These are phyloP conservation scores for Calonectria ilicicola DNA, from an alignment of 2,329 filamentous ascomycete genomes.

Conservation along the genomic window DNA sequence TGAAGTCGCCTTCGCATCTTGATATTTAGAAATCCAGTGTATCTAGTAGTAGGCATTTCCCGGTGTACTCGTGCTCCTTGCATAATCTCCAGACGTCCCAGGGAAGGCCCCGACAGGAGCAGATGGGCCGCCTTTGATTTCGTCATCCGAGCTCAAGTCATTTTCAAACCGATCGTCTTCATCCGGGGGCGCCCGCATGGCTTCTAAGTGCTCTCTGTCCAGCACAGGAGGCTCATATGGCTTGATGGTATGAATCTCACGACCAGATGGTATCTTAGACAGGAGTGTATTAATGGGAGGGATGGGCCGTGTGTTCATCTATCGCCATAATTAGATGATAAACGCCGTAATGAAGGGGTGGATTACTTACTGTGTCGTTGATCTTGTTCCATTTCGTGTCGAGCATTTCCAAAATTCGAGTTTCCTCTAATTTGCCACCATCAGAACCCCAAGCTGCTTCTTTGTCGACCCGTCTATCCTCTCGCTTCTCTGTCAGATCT, in stretches of 20 bases:
- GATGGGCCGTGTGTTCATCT: slow-evolving; percentile 85
- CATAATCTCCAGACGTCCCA: slow-evolving; percentile 56
- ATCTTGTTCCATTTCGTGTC: slow-evolving; percentile 90
- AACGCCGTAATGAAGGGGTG: fast-evolving
- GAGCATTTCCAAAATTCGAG: slow-evolving; percentile 86
- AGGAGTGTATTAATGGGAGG: slow-evolving; percentile 79
- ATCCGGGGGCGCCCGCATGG: slow-evolving; percentile 61
- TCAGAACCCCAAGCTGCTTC: slow-evolving; percentile 82
- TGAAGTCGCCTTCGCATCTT: neutral
- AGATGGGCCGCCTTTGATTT: slow-evolving; percentile 44
- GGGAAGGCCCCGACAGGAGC: slow-evolving; percentile 63
- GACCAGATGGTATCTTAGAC: slow-evolving; percentile 85
- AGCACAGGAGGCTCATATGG: slow-evolving; percentile 75
- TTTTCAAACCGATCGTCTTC: slow-evolving; percentile 48
- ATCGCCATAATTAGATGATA: slow-evolving; percentile 25
- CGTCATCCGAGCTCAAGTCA: slow-evolving; percentile 54
- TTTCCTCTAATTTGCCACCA: slow-evolving; percentile 87
- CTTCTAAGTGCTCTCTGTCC: slow-evolving; percentile 72
- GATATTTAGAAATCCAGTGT: neutral
- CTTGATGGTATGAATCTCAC: slow-evolving; percentile 83
- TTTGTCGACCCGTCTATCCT: slow-evolving; percentile 83
- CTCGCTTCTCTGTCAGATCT: slow-evolving; percentile 80
- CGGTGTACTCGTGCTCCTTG: slow-evolving; percentile 41
- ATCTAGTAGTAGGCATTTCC: slow-evolving; percentile 54
- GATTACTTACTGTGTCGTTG: slow-evolving; percentile 82